These are phyloP conservation scores for Anthracocystis walkeri DNA, from an alignment of 1,284 basidiomycete species.

Conservation along the genomic window DNA sequence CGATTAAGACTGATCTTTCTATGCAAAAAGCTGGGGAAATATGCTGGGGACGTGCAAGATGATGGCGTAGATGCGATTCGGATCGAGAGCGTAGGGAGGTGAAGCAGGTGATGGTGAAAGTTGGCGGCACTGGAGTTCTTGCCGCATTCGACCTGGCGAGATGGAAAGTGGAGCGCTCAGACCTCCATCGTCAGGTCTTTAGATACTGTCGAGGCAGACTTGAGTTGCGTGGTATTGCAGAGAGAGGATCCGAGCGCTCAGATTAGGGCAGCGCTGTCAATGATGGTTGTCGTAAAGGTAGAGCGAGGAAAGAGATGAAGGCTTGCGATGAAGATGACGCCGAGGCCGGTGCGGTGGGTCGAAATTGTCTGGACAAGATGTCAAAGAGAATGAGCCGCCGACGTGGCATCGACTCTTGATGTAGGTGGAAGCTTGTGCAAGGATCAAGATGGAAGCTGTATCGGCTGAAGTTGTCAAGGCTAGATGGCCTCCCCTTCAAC, in stretches of 20 bases:
- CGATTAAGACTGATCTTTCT: background rate
- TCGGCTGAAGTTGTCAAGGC: background rate
- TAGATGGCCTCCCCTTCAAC: background rate
- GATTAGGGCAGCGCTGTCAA: background rate
- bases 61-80: background rate
- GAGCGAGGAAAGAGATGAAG: background rate
- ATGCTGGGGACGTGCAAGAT: background rate
- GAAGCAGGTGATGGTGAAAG: background rate
- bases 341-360: background rate
- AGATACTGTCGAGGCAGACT: background rate
- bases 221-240: background rate
- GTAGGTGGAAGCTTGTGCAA: background rate
- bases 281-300: background rate
- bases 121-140: background rate
- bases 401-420: constrained; percentile 1
- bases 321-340: background rate
- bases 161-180: constrained; percentile 7
- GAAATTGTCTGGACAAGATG: background rate
- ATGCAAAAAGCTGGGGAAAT: background rate
- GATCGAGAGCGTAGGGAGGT: background rate
- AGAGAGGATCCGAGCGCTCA: constrained; percentile 5
- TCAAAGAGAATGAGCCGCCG: constrained; percentile 1
- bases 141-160: background rate
- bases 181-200: background rate
- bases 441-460: background rate